Percentiles rank a stretch among this genome's conserved stretches.
These are phyloP conservation scores for Grigorovia yakushimaensis DNA, from an alignment of 805 yeast species.

Conservation along the genomic window DNA sequence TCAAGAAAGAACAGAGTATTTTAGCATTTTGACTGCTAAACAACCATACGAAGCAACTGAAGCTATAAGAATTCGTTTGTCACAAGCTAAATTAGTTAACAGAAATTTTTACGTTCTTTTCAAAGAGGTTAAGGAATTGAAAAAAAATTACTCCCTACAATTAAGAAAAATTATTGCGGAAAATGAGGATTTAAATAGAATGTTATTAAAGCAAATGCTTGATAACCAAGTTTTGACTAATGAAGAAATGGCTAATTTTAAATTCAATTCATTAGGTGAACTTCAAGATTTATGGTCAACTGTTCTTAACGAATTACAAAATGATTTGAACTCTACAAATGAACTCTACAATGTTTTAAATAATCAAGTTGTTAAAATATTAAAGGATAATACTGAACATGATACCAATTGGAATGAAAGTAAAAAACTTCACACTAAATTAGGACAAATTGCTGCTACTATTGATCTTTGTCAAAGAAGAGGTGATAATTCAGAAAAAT, in stretches of 20 bases:
- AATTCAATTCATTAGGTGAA: slow-evolving; percentile 39
- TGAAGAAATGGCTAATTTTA: slow-evolving; percentile 40
- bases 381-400: slow-evolving; percentile 42
- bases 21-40: slow-evolving; percentile 28
- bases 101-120: slow-evolving; percentile 55
- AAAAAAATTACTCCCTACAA: slow-evolving; percentile 39
- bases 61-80: slow-evolving; percentile 45
- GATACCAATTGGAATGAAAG: slow-evolving; percentile 49
- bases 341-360: slow-evolving; percentile 38
- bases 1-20: slow-evolving; percentile 29
- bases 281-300: slow-evolving; percentile 37
- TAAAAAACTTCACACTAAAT: slow-evolving; percentile 35
- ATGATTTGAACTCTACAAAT: slow-evolving; percentile 43
- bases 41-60: slow-evolving; percentile 55
- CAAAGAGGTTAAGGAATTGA: slow-evolving; percentile 41
- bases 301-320: slow-evolving; percentile 32
- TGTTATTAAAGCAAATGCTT: slow-evolving; percentile 26
- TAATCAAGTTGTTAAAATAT: slow-evolving; percentile 45
- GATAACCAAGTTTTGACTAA: slow-evolving; percentile 34
- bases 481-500: slow-evolving; percentile 33
- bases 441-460: slow-evolving; percentile 35
- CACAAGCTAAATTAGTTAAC: slow-evolving; percentile 46
- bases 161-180: slow-evolving; percentile 31
- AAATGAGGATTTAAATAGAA: slow-evolving; percentile 28
- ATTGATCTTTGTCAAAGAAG: slow-evolving; percentile 34